Conservation (phyloP, 1,139 yeast genomes). For the Blastobotrys illinoisensis region DNA sequence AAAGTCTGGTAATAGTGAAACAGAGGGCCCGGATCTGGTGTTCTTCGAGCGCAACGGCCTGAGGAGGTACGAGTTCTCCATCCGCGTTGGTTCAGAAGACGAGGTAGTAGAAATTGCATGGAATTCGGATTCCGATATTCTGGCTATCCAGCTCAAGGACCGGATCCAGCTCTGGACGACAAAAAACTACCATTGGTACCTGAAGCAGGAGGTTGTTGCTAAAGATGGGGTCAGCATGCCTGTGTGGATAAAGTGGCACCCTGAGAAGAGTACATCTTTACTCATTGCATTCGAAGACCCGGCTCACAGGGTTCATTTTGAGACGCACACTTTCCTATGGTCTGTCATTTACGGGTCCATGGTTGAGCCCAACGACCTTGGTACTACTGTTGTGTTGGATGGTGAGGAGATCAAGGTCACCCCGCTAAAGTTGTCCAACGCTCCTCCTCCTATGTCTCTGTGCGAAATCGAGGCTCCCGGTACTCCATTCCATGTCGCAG, state of each 20-base stretch:
- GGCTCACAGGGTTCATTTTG: conserved; percentile 38
- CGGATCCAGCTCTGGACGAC: conserved; percentile 82
- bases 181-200: conserved; percentile 92
- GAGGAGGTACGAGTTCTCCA: conserved; percentile 78
- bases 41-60: conserved; percentile 93
- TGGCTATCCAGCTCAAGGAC: conserved; percentile 59
- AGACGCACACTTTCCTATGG: conserved; percentile 65
- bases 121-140: conserved; percentile 77
- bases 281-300: conserved; percentile 39
- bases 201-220: conserved; percentile 66
- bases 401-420: conserved; percentile 71
- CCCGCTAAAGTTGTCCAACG: conserved; percentile 78
- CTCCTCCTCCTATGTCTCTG: conserved; percentile 90
- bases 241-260: conserved; percentile 53
- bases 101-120: conserved; percentile 56
- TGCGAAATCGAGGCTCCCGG: conserved; percentile 45
- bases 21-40: conserved; percentile 35
- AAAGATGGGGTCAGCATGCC: conserved; percentile 17
- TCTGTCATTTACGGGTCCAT: conserved; percentile 66
- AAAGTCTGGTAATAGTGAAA: conserved; percentile 23
- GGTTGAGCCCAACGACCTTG: conserved; percentile 60
- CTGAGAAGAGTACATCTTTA: conserved; percentile 76
- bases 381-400: conserved; percentile 77
- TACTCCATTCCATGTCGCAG: conserved; percentile 60
- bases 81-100: conserved; percentile 52